Conservation (phyloP, 2,329 filamentous ascomycete species). For the Colletotrichum truncatum region DNA sequence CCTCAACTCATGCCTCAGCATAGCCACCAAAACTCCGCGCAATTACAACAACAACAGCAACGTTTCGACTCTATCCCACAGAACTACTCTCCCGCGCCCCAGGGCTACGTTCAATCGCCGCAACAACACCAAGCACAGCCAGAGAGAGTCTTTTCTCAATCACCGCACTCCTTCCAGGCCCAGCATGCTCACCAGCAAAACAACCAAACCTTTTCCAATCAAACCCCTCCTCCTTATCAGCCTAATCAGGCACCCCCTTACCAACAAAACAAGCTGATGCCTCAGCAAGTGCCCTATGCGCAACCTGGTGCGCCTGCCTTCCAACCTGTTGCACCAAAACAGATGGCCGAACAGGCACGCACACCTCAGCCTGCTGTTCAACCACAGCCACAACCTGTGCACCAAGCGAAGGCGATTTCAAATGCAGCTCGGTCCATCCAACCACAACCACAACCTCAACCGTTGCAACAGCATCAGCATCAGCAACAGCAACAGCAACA, state of each 20-base stretch:
- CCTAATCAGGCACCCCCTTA: slow-evolving; percentile 19
- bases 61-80: slow-evolving; percentile 31
- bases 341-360: slow-evolving; percentile 7
- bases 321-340: slow-evolving; percentile 21
- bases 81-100: slow-evolving; percentile 29
- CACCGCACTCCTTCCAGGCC: slow-evolving; percentile 27
- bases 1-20: slow-evolving; percentile 44
- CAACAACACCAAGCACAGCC: slow-evolving; percentile 30
- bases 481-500: background rate
- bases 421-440: slow-evolving; percentile 4
- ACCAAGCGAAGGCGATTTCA: slow-evolving; percentile 27
- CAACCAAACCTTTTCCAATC: slow-evolving; percentile 21
- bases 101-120: slow-evolving; percentile 40
- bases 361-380: background rate
- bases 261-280: slow-evolving; percentile 28
- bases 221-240: slow-evolving; percentile 22
- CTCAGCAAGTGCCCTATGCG: slow-evolving; percentile 26
- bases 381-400: slow-evolving; percentile 33
- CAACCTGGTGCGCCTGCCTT: slow-evolving; percentile 10
- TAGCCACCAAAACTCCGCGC: slow-evolving; percentile 44
- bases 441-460: slow-evolving; percentile 4
- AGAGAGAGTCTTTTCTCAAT: slow-evolving; percentile 28
- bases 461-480: background rate
- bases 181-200: slow-evolving; percentile 22
- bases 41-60: slow-evolving; percentile 45